Base-by-base conservation (phyloP, 2,329 filamentous ascomycete genomes). In the Talaromyces islandicus region DNA sequence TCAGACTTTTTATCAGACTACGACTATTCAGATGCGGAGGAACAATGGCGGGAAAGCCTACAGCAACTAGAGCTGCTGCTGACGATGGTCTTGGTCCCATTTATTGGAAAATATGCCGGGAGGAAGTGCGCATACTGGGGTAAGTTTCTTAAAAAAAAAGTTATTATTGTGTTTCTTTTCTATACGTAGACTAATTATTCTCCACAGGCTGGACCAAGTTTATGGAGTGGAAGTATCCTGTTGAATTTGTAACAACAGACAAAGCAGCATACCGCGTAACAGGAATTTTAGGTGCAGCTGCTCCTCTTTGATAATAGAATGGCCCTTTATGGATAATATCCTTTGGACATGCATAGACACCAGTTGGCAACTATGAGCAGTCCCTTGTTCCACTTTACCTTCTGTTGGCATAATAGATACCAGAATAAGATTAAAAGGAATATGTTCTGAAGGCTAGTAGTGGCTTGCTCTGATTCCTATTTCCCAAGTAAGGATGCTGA, bases 41-140 rank as follows among this genome's bases (percentile, higher is more conserved):
- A 85, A 63, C 93, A 99, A 77, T 99, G 94, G 94, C 89, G 93
- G 69, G 90, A 92, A 69, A 96, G 90, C 69, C 79, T 99, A 64
- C 91, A 97, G 75, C 94, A 99, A 78, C 78, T 99, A 62, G 92
- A 99, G 78, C 81, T 97, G 65, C 81, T 99, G 66, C 77, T 97
- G 72, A 96, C 90, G 21, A 96, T 99, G 91, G 89, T 97, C 54
- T 76, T 97, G 67, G 88, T 99, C 56, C 94, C 94, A 2, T 97
- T 96, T 75, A 80, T 91, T 67, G 94, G 94, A 61, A 99, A 97
- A 77, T 97, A 92, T 77, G 86, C 97, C 74, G 94, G 94, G 52
- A 85, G 94, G 73, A 95, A 91, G 76, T 95, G 92, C 79, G 93
- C 93, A 62, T 97, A 96, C 73, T 97, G 92, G 91, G 91, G 93